Base-by-base conservation (phyloP, 352 stramenopile genomes). In the Globisporangium acanthophoron region DNA sequence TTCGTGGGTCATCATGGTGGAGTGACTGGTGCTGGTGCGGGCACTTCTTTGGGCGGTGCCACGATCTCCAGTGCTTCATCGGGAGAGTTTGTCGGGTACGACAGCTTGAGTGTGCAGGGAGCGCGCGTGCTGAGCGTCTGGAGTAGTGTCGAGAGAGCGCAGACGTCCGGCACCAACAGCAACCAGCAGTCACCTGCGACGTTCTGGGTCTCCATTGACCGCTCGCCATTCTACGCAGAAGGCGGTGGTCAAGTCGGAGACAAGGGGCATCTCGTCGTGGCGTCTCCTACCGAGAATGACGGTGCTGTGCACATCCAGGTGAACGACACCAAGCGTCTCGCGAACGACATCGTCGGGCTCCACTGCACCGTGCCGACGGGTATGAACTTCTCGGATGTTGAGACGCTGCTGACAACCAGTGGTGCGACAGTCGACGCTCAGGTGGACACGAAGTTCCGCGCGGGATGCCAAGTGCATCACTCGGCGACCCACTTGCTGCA, bases 401-500 rank as follows among this genome's bases (percentile, higher is more conserved):
- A 68, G 40, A 46, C 44, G 3, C 44, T 74, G 20, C 49, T 75
- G 21, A 35, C 46, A 15, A n/a, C 8, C 3, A 60, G 16, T 20
- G 53, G 49, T 29, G 44, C 57, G 27, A 54, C 29, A 1, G 72
- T 89, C 0, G 60, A 78, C 6, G 80, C 70, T 1, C 46, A 66
- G 3, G 84, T 93, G 18, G 71, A 92, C 58, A 43, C 29, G 15
- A 67, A 61, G 48, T 80, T 85, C 40, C 80, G 78, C 31, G 54
- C 49, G n/a, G 69, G 78, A 13, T 87, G 80, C 50, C 61, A 68
- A 50, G 69, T 76, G 3, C 83, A 95, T 51, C 85, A 95, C 76
- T 86, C 81, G 33, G 80, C 82, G 24, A 94, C 85, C 12, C 85
- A 95, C 52, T 52, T 94, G 41, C 70, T 95, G 2, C 83, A 95